Base-by-base conservation (phyloP, 2,329 filamentous ascomycete species). In the Dactylellina leptospora region DNA sequence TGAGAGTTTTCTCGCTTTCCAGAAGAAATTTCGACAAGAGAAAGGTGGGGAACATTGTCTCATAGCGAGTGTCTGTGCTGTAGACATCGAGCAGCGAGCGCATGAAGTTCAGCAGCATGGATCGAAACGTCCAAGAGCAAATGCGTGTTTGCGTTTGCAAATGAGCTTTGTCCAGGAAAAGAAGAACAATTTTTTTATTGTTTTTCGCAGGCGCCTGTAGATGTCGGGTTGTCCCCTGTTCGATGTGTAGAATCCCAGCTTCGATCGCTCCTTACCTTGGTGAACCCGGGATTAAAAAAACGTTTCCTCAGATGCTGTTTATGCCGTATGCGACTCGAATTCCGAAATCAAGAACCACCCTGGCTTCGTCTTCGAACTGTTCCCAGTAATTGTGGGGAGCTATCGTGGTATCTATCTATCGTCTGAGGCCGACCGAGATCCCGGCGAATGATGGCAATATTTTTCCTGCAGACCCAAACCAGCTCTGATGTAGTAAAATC, bases 181-280 rank as follows among this genome's bases (percentile, higher is more conserved):
- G n/a, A n/a, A n/a, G n/a, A n/a, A n/a, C n/a, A n/a, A n/a, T n/a
- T n/a, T n/a, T n/a, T n/a, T n/a, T n/a, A n/a, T n/a, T n/a, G n/a
- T n/a, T n/a, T n/a, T n/a, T 61, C 50, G 56, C 58, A 51, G 59
- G 50, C 59, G 68, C 55, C 66, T 53, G 68, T 63, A 64, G 54
- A 63, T 64, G 59, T 53, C 40, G 68, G 68, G 68, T 71, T 72
- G 59, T 60, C 54, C 68, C 68, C 59, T 72, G 68, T 72, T 72
- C 68, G 68, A 20, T 60, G 68, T 53, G 59, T 64, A 72, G 38
- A 48, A 72, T 64, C 68, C 59, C 68, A 72, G 68, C 68, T 60
- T 60, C 68, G 53, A 72, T 64, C 68, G 59, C 27, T 72, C 38
- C 68, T 72, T 64, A 71, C 66, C 66, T 71, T 62, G 68, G 59